These are phyloP conservation scores for Ophiosphaerella herpotricha DNA, from an alignment of 2,329 filamentous ascomycete species.

Conservation along the genomic window DNA sequence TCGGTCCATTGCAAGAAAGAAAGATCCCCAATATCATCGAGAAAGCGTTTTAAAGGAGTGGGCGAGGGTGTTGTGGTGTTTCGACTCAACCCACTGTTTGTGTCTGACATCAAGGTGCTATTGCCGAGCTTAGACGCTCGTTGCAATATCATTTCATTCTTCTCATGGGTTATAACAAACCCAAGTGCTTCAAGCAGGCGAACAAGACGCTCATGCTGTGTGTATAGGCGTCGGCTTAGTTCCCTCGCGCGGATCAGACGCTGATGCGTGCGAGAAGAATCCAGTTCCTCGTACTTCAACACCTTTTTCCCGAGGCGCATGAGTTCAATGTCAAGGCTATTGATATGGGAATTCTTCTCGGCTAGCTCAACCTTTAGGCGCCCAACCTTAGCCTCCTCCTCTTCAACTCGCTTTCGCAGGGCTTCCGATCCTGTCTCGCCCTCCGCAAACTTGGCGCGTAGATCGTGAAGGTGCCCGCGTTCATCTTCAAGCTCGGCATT, in stretches of 20 bases:
- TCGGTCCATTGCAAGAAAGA: conserved; percentile 84
- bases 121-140: conserved; percentile 64
- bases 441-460: conserved; percentile 75
- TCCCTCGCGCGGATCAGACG: conserved; percentile 78
- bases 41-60: conserved; percentile 59
- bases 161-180: conserved; percentile 77
- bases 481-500: conserved; percentile 65
- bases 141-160: conserved; percentile 74
- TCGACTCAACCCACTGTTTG: conserved; percentile 49
- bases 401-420: conserved; percentile 73
- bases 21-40: conserved; percentile 68
- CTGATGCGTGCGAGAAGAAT: conserved; percentile 64
- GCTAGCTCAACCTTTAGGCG: conserved; percentile 72
- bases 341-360: conserved; percentile 74
- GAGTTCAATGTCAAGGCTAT: conserved; percentile 76
- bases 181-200: conserved; percentile 85
- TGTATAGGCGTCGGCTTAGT: conserved; percentile 79
- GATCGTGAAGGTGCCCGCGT: conserved; percentile 68
- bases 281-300: conserved; percentile 54
- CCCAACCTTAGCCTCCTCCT: conserved; percentile 73
- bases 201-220: conserved; percentile 81
- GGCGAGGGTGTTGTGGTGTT: conserved; percentile 61
- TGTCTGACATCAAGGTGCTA: conserved; percentile 52
- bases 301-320: conserved; percentile 69
- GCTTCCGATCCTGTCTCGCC: conserved; percentile 84